A percentile compares a stretch with the other conserved stretches of the same genome.
Conservation (phyloP, 2,329 filamentous ascomycete species). For the Coniochaeta prunicola region DNA sequence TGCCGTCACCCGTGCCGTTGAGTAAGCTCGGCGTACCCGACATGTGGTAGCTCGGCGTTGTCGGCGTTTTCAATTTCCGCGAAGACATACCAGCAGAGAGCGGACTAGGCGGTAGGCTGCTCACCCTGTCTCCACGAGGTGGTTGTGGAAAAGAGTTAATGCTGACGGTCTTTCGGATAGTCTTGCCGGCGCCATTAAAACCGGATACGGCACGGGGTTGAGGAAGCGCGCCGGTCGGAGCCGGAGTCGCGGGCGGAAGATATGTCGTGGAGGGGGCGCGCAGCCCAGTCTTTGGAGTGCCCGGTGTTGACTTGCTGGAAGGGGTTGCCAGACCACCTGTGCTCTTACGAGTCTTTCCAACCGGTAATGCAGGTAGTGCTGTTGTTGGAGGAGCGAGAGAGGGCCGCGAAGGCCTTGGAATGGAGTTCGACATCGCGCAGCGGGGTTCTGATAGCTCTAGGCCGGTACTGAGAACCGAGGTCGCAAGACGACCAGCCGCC, state of each 20-base stretch:
- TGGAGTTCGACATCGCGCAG: conserved; percentile 46
- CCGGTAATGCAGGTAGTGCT: conserved; percentile 66
- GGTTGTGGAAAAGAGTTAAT: conserved; percentile 92
- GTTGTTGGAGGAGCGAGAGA: conserved; percentile 65
- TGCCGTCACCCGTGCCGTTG: conserved; percentile 72
- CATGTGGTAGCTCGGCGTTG: conserved; percentile 44
- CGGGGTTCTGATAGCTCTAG: background rate
- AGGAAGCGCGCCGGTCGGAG: conserved; percentile 46
- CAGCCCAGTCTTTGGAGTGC: conserved; percentile 49
- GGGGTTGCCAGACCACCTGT: conserved; percentile 29
- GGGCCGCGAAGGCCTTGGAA: conserved; percentile 60
- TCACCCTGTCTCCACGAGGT: conserved; percentile 56
- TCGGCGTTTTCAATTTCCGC: conserved; percentile 50
- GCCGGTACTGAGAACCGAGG: background rate
- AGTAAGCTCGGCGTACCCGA: conserved; percentile 62
- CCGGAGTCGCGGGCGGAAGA: conserved; percentile 42
- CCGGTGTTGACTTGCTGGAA: conserved; percentile 29
- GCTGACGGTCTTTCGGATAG: conserved; percentile 80
- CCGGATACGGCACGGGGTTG: conserved; percentile 48
- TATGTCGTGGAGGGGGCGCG: conserved; percentile 53
- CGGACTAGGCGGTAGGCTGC: conserved; percentile 57
- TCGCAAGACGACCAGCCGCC: background rate
- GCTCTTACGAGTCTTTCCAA: conserved; percentile 65
- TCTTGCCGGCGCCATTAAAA: conserved; percentile 55
- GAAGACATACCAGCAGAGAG: conserved; percentile 44